These are phyloP conservation scores for Fonsecaea multimorphosa DNA, from an alignment of 2,329 filamentous ascomycete species.

Conservation along the genomic window DNA sequence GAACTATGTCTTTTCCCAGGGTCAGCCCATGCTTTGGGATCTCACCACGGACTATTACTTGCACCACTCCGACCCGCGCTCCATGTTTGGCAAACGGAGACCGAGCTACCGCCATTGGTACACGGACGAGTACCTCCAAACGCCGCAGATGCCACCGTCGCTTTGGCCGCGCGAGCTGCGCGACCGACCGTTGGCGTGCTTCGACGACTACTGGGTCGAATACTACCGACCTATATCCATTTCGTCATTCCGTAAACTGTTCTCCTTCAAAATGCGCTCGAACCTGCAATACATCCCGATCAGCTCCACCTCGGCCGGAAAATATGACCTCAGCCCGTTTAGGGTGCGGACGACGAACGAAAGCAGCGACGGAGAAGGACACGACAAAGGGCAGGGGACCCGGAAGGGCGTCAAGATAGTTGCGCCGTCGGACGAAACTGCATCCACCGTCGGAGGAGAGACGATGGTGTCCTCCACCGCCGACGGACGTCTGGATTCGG, in stretches of 20 bases:
- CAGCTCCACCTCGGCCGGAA: conserved; percentile 72
- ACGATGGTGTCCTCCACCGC: conserved; percentile 39
- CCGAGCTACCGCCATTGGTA: conserved; percentile 90
- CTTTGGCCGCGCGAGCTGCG: conserved; percentile 46
- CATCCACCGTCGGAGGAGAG: conserved; percentile 20
- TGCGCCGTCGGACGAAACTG: conserved; percentile 60
- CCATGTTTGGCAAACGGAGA: conserved; percentile 67
- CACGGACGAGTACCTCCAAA: conserved; percentile 72
- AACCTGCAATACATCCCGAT: conserved; percentile 83
- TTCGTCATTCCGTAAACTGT: conserved; percentile 90
- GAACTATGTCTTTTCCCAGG: conserved; percentile 87
- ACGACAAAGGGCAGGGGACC: conserved; percentile 59
- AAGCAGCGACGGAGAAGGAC: conserved; percentile 64
- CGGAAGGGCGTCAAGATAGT: conserved; percentile 74
- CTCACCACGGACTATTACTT: conserved; percentile 93
- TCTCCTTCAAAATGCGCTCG: conserved; percentile 89
- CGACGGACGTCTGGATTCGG: conserved; percentile 42
- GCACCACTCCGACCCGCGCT: conserved; percentile 82
- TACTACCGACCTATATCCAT: conserved; percentile 90
- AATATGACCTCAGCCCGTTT: conserved; percentile 88
- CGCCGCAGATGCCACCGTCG: conserved; percentile 62
- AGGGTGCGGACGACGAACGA: conserved; percentile 69
- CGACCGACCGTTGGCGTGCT: conserved; percentile 62
- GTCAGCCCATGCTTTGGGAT: conserved; percentile 96
- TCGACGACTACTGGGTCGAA: conserved; percentile 96